Conservation (phyloP, 1,284 basidiomycete genomes). For the Crucibulum parvulum region DNA sequence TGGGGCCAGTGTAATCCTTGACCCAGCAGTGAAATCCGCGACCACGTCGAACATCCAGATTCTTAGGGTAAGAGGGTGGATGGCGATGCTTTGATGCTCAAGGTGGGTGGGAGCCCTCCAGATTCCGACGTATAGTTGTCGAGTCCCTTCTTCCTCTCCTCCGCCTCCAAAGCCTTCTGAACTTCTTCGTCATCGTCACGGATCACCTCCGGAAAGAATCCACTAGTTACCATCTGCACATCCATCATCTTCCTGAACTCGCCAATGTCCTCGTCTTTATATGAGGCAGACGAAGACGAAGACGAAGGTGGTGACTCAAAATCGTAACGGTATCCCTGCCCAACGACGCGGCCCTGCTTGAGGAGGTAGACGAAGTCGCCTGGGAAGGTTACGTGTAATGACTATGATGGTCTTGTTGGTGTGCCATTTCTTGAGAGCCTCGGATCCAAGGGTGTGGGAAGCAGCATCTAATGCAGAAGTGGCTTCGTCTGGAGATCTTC, state of each 20-base stretch:
- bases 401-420: conserved; percentile 90
- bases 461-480: conserved; percentile 95
- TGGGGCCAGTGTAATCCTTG: conserved; percentile 4
- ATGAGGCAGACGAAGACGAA: no score
- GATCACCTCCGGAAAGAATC: conserved; percentile 49
- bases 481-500: conserved; percentile 79
- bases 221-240: conserved; percentile 54
- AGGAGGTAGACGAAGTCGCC: conserved; percentile 94
- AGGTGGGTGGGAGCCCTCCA: no score
- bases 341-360: conserved; percentile 81
- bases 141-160: conserved; percentile 16
- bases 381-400: conserved; percentile 96
- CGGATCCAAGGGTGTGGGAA: conserved; percentile 69
- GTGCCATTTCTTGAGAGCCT: conserved; percentile 88
- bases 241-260: conserved; percentile 66
- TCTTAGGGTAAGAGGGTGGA: conserved; percentile 47
- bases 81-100: no score
- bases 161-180: conserved; percentile 28
- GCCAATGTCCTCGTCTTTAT: conserved; percentile 38
- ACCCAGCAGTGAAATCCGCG: conserved; percentile 57
- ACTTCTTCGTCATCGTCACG: conserved; percentile 41
- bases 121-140: conserved; percentile 21
- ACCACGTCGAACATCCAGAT: conserved; percentile 85
- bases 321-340: conserved; percentile 87
- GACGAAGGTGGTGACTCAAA: conserved; percentile 34